Base-by-base conservation (phyloP, 2,329 filamentous ascomycete genomes). In the Fusarium nanum region DNA sequence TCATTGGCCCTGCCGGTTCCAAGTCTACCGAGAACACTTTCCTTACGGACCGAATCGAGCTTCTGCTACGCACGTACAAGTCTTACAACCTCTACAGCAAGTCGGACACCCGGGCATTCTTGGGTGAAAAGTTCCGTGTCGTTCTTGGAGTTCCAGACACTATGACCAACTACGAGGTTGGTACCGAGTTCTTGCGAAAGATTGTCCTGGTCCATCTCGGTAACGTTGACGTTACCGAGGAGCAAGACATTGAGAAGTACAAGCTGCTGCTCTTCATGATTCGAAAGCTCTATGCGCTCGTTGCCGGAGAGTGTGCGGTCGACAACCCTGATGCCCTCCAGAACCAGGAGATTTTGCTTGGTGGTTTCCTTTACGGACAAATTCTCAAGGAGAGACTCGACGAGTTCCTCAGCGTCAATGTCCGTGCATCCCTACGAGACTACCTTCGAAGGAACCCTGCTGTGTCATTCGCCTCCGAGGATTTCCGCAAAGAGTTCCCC, bases 271-370 rank as follows among this genome's bases (percentile, higher is more conserved):
- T 98, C 45, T 97, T 98, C 82, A 98, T 98, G 94, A 92, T 94
- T 75, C 88, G 95, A 70, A 99, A 99, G 81, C 88, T 99, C 32
- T 99, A 99, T 77, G 89, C 94, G 16, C 85, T 99, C 50, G 95
- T 96, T 11, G 94, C 94, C 65, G 94, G 95, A 59, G 95, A 98
- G 70, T 98, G 95, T 78, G 88, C 93, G 7, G 89, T 94, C 7
- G 96, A 99, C 83, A 98, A 99, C 77, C 95, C 96, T 2, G 96
- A 99, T 86, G 93, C 96, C 13, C 91, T 98, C 20, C 94, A 97
- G 76, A 97, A 97, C 80, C 96, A 99, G 78, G 96, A 99, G 80
- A 91, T 98, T 61, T 85, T 99, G 25, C 88, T 99, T 3, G 95
- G 95, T 56, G 95, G 96, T 11, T 97, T 97, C 77, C 83, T 99